Evolutionary conservation across 2,329 filamentous ascomycete species (phyloP).

Genomic region (Gnomoniopsis sp.): DNA sequence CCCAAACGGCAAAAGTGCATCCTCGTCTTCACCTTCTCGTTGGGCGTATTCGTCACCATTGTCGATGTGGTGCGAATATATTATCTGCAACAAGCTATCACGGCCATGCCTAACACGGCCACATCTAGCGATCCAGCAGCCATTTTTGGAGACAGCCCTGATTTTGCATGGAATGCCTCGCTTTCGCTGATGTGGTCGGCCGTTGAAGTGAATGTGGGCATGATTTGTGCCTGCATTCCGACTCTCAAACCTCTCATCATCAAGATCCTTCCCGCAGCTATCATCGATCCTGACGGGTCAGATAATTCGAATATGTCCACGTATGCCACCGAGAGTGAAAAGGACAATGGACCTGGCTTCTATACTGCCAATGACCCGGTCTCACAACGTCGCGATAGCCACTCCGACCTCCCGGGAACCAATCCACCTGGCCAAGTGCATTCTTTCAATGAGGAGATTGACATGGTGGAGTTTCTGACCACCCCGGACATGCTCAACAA

Average conservation of each 20-base stretch:
- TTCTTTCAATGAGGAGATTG: constrained; percentile 23
- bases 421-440: neutral
- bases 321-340: constrained; percentile 23
- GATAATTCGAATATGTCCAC: constrained; percentile 27
- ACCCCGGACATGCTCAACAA: constrained; percentile 32
- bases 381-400: neutral
- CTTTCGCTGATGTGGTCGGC: constrained; percentile 91
- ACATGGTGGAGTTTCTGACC: constrained; percentile 44
- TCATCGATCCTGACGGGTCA: constrained; percentile 49
- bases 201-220: constrained; percentile 86
- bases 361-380: constrained; percentile 3
- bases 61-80: constrained; percentile 89
- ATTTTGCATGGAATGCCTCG: constrained; percentile 72
- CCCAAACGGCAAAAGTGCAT: constrained; percentile 86
- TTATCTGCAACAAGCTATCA: constrained; percentile 75
- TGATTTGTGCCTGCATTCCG: constrained; percentile 89
- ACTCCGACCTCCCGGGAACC: neutral
- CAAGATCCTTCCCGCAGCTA: constrained; percentile 54
- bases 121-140: constrained; percentile 34
- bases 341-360: neutral
- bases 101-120: constrained; percentile 33
- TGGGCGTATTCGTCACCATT: constrained; percentile 82
- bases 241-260: constrained; percentile 83
- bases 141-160: constrained; percentile 48
- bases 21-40: constrained; percentile 77